These are phyloP conservation scores for Scenedesmus sp. DNA, from an alignment of 163 green algal species.

Conservation along the genomic window DNA sequence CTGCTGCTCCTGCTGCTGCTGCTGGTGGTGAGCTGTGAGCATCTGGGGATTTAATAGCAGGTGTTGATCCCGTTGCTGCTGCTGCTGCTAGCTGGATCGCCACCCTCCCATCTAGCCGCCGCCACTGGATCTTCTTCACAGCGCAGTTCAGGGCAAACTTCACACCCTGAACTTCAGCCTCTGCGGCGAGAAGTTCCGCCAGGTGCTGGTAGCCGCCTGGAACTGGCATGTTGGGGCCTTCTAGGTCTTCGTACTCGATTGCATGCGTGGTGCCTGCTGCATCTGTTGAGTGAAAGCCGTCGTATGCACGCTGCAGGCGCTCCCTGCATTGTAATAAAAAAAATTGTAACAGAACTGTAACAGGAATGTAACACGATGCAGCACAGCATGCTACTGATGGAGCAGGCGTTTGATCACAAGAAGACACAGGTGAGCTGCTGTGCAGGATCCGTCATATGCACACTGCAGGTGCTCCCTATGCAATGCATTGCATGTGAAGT, in stretches of 20 bases:
- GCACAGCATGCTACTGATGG: not conserved
- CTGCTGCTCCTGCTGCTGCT: not conserved
- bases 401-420: too few species aligned
- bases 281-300: conserved; percentile 70
- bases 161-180: not conserved
- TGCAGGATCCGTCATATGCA: conserved; percentile 67
- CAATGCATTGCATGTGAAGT: not conserved
- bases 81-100: not conserved
- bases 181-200: conserved; percentile 60
- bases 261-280: conserved; percentile 46
- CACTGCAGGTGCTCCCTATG: conserved; percentile 64
- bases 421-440: not conserved
- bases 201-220: conserved; percentile 62
- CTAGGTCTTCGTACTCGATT: conserved; percentile 66
- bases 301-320: conserved; percentile 70
- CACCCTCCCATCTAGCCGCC: not conserved
- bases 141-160: not conserved
- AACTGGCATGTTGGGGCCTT: conserved; percentile 61
- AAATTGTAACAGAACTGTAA: not conserved
- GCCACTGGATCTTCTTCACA: conserved; percentile 19
- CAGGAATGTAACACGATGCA: not conserved
- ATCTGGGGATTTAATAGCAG: not conserved
- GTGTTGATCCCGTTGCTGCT: not conserved
- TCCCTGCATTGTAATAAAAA: conserved; percentile 35
- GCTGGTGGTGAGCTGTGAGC: not conserved